phyloP scores from a whole-genome alignment of 2,329 filamentous ascomycete species.

The Simplicillium aogashimaense region DNA sequence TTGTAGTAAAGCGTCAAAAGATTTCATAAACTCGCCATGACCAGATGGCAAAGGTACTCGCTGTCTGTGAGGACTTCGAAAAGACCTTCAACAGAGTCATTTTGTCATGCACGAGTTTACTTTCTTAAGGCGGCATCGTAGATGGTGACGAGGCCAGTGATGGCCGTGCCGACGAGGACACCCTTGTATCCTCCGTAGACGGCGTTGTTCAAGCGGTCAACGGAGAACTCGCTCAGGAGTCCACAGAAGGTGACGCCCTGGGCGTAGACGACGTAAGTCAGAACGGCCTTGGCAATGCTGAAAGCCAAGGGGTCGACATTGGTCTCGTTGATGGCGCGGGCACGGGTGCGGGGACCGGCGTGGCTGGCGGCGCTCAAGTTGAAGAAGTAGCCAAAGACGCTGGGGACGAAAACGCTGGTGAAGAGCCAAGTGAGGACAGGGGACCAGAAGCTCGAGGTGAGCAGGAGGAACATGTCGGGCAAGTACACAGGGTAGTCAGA shows the following conservation, averaged over 20 bases:
- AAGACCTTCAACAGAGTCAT: background rate
- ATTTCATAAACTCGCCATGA: too few relatives aligned
- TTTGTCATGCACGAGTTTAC: conserved; percentile 21
- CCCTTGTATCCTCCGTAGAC: conserved; percentile 65
- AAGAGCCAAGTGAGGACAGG: conserved; percentile 67
- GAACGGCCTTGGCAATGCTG: conserved; percentile 76
- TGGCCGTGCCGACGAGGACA: conserved; percentile 55
- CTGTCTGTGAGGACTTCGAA: background rate
- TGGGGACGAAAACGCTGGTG: conserved; percentile 62
- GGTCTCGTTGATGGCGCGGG: conserved; percentile 26
- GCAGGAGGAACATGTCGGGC: conserved; percentile 71
- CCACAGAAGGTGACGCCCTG: conserved; percentile 55
- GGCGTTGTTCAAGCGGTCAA: conserved; percentile 53
- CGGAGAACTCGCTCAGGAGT: conserved; percentile 47
- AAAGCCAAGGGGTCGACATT: conserved; percentile 79
- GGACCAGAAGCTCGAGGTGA: conserved; percentile 75
- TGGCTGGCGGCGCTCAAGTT: conserved; percentile 59
- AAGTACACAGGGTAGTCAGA: conserved; percentile 53
- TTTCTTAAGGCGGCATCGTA: conserved; percentile 72
- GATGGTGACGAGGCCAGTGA: conserved; percentile 59
- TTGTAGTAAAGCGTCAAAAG: too few relatives aligned
- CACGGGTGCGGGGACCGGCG: conserved; percentile 26
- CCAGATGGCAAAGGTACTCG: too few relatives aligned
- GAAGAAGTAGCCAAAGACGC: conserved; percentile 75
- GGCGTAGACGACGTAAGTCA: conserved; percentile 72